Base-by-base conservation (phyloP, 2,329 filamentous ascomycete species). In the Sporothrix pallida region DNA sequence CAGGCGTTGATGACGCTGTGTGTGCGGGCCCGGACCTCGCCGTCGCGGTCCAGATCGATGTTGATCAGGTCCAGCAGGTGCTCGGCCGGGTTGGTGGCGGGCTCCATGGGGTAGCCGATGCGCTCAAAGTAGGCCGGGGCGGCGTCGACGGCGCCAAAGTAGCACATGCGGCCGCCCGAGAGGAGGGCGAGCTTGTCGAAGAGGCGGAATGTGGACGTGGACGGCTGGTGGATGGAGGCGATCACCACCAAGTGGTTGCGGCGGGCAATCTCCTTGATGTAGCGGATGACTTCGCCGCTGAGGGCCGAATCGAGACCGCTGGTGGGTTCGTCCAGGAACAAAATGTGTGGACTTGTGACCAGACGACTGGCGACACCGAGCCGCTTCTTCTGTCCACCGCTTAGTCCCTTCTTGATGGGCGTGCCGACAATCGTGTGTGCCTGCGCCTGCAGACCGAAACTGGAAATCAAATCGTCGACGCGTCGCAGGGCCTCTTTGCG, bases 201-300 rank as follows among this genome's bases (percentile, higher is more conserved):
- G 74, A 93, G 92, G 81, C 97, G 93, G 85, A 98, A 97, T 71
- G 98, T 87, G 87, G 97, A 94, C 48, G 95, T 94, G 15, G 93
- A 97, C n/a, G 95, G 95, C 82, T 98, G 95, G 81, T 98, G 95
- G 75, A 98, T 98, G 0, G 95, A 98, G 84, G 94, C 97, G n/a
- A 98, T 90, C 82, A 98, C 93, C 70, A 95, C 95, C 46, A 70
- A 13, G 80, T 97, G 93, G 15, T 95, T 95, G 75, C 90, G 89
- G 74, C 91, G 91, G 79, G 90, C 92, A 44, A 94, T 86, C 10
- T 86, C 83, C 78, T 87, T 89, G 68, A 95, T 87, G 80, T 92
- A 94, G 2, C 86, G 90, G 72, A 95, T 89, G 26, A 97, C 92
- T 80, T 97, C 92, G 76, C 85, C 90, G 74, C 91, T 93, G 0